Conservation (phyloP, 371 early-diverging fungal genomes). For the Circinella minor region DNA sequence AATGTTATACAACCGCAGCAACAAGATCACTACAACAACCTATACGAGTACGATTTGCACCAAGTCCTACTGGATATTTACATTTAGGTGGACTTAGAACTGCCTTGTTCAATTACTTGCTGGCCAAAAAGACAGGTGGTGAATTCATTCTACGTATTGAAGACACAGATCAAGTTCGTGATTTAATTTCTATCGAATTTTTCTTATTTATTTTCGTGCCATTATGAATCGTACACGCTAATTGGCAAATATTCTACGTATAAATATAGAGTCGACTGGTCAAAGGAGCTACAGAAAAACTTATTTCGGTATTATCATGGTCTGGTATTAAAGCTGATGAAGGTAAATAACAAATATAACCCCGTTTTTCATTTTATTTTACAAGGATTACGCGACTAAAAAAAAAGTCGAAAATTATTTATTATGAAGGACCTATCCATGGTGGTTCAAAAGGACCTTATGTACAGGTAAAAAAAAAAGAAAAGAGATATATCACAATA, state of each 20-base stretch:
- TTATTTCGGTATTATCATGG: slow-evolving; percentile 76
- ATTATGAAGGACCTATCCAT: slow-evolving; percentile 55
- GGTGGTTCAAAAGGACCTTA: slow-evolving; percentile 72
- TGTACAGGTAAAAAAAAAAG: slow-evolving; percentile 57
- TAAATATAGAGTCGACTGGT: slow-evolving; percentile 71
- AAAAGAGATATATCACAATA: too few relatives aligned
- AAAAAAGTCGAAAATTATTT: too few relatives aligned
- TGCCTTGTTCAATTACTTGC: slow-evolving; percentile 89
- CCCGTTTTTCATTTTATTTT: background rate
- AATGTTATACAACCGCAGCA: background rate
- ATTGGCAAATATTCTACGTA: background rate
- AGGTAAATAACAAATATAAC: slow-evolving; percentile 40
- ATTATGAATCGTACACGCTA: background rate
- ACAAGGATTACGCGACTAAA: too few relatives aligned
- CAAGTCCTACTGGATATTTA: slow-evolving; percentile 92
- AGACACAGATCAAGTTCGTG: slow-evolving; percentile 86
- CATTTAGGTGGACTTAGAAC: slow-evolving; percentile 95
- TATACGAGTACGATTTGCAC: slow-evolving; percentile 91
- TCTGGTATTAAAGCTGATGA: slow-evolving; percentile 83
- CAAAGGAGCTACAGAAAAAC: slow-evolving; percentile 74
- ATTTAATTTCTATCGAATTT: too few relatives aligned
- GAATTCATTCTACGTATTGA: slow-evolving; percentile 90
- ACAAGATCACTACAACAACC: background rate
- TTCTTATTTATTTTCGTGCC: background rate
- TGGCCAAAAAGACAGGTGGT: slow-evolving; percentile 79